These are phyloP conservation scores for Populus hybrid DNA, from an alignment of 441 rosid genomes.

Conservation along the genomic window DNA sequence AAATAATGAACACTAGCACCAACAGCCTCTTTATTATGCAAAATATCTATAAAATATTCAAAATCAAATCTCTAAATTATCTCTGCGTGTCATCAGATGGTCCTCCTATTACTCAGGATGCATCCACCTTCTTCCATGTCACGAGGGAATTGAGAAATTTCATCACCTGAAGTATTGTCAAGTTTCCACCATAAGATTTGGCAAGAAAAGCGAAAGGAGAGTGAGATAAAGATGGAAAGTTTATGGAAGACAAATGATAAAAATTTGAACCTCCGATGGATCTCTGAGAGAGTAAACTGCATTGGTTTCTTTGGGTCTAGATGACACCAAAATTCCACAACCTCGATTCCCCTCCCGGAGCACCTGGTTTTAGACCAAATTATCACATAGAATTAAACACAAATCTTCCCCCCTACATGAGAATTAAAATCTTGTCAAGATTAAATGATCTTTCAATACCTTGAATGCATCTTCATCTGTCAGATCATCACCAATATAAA, in stretches of 20 bases:
- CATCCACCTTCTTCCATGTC: conserved; percentile 50
- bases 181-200: not conserved
- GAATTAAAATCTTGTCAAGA: not conserved
- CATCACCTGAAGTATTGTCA: conserved; percentile 48
- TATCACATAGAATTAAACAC: not conserved
- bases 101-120: conserved; percentile 3
- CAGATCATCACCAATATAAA: conserved; percentile 82
- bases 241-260: not conserved
- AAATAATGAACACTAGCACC: too few relatives aligned
- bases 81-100: conserved; percentile 11
- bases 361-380: conserved; percentile 33
- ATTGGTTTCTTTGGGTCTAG: conserved; percentile 71
- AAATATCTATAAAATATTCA: not conserved
- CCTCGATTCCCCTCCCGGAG: conserved; percentile 58
- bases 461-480: conserved; percentile 96
- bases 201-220: not conserved
- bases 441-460: conserved; percentile 29
- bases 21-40: not conserved
- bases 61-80: not conserved
- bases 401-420: not conserved
- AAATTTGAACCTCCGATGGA: conserved; percentile 54
- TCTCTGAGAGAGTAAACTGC: conserved; percentile 77
- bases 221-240: not conserved
- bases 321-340: conserved; percentile 75
- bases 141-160: conserved; percentile 65